These are phyloP conservation scores for Leccinum colubrinum DNA, from an alignment of 1,284 basidiomycete species.

Conservation along the genomic window DNA sequence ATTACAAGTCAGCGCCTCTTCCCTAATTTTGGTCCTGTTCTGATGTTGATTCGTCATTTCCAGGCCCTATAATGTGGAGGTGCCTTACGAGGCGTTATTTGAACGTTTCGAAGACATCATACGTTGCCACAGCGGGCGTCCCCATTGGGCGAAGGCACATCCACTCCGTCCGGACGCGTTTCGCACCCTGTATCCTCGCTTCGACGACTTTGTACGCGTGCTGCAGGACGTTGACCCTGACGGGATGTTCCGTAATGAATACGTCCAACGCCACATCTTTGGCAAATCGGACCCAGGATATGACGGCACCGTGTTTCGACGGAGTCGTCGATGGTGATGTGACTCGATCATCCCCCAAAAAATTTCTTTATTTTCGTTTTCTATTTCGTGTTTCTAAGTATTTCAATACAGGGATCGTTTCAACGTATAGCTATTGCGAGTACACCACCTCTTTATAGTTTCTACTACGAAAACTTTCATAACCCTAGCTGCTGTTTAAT, in stretches of 20 bases:
- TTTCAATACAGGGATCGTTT: background rate
- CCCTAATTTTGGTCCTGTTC: background rate
- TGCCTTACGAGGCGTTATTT: constrained; percentile 87
- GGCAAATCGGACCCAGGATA: constrained; percentile 46
- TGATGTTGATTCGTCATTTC: background rate
- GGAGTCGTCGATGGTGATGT: constrained; percentile 11
- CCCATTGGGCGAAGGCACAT: constrained; percentile 98
- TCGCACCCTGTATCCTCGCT: constrained; percentile 75
- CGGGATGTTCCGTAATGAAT: constrained; percentile 80
- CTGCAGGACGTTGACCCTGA: constrained; percentile 76
- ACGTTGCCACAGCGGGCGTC: constrained; percentile 73
- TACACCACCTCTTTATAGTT: constrained; percentile 18
- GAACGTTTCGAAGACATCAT: constrained; percentile 78
- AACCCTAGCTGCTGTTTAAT: constrained; percentile 73
- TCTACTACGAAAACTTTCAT: constrained; percentile 32
- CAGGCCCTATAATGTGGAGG: constrained; percentile 87
- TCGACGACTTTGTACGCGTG: constrained; percentile 77
- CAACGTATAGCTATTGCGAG: constrained; percentile 12
- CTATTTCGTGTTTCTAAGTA: background rate
- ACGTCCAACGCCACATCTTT: constrained; percentile 74
- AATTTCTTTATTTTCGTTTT: background rate
- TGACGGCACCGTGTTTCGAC: constrained; percentile 57
- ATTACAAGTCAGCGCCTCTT: constrained; percentile 74
- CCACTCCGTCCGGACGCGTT: constrained; percentile 67
- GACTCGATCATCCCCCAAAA: background rate